phyloP scores from a whole-genome alignment of 108 stramenopile genomes.

The Nannochloropsis granulata region DNA sequence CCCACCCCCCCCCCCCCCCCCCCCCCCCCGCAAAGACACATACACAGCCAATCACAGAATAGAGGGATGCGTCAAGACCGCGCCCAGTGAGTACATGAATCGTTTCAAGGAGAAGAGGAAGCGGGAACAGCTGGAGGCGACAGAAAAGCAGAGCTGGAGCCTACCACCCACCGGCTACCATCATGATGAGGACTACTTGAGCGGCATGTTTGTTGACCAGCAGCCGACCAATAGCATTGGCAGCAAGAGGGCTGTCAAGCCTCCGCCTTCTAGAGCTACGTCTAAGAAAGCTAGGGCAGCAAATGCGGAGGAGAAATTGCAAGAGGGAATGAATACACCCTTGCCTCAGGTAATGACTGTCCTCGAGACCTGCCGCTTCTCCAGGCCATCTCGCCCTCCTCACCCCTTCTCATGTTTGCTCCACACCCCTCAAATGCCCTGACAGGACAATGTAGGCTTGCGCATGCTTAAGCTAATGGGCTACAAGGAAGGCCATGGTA shows the following conservation, averaged over 20 bases:
- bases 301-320: background rate
- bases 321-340: background rate
- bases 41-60: no score
- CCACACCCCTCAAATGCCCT: background rate
- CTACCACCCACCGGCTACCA: background rate
- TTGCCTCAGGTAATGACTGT: background rate
- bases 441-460: background rate
- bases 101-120: background rate
- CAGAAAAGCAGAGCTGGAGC: background rate
- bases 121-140: background rate
- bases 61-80: no score
- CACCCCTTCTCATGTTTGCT: no score
- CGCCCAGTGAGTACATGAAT: background rate
- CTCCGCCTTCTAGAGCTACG: background rate
- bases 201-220: background rate
- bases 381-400: no score
- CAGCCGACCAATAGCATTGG: background rate
- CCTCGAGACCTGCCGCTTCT: background rate
- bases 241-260: background rate
- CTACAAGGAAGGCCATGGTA: background rate
- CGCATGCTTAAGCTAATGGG: background rate
- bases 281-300: background rate
- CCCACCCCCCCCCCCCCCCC: no score
- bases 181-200: background rate
- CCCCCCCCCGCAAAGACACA: no score